Evolutionary conservation across 1,284 basidiomycete species (phyloP).

Genomic region (Cutaneotrichosporon sp.): DNA sequence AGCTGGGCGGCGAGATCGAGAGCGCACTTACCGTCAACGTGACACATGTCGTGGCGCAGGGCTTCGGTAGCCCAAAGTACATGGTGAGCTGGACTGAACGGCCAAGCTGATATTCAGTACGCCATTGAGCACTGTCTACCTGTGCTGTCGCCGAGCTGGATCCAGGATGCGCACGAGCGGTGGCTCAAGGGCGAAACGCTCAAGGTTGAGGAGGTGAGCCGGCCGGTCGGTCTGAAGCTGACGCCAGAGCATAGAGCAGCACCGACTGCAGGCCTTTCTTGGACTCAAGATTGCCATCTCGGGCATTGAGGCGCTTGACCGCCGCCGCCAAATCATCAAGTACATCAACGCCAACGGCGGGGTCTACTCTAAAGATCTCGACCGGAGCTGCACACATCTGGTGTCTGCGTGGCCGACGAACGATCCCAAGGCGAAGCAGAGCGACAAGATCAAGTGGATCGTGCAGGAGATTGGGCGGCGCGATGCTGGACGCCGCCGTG

Average conservation of each 20-base stretch:
- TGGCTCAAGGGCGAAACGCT: conserved; percentile 35
- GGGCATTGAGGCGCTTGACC: conserved; percentile 40
- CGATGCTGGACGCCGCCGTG: conserved; percentile 27
- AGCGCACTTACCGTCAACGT: conserved; percentile 37
- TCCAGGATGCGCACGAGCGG: conserved; percentile 26
- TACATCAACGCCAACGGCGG: conserved; percentile 38
- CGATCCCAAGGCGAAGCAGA: conserved; percentile 27
- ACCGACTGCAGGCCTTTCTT: conserved; percentile 34
- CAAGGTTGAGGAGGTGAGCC: conserved; percentile 22
- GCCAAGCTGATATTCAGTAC: conserved; percentile 27
- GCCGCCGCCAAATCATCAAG: conserved; percentile 36
- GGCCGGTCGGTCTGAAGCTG: too few species aligned
- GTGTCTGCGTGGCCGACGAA: conserved; percentile 35
- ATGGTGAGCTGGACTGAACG: conserved; percentile 20
- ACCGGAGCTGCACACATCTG: conserved; percentile 44
- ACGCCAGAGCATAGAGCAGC: conserved; percentile 20
- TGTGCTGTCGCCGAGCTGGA: conserved; percentile 39
- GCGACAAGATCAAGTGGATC: conserved; percentile 46
- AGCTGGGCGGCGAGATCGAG: conserved; percentile 38
- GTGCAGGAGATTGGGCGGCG: conserved; percentile 30
- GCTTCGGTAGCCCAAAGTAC: conserved; percentile 38
- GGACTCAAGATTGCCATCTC: conserved; percentile 40
- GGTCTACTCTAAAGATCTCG: conserved; percentile 43
- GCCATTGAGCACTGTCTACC: conserved; percentile 41
- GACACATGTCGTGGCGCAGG: conserved; percentile 40